phyloP scores from a whole-genome alignment of 805 yeast species.

The Candida xiaguanensis region DNA sequence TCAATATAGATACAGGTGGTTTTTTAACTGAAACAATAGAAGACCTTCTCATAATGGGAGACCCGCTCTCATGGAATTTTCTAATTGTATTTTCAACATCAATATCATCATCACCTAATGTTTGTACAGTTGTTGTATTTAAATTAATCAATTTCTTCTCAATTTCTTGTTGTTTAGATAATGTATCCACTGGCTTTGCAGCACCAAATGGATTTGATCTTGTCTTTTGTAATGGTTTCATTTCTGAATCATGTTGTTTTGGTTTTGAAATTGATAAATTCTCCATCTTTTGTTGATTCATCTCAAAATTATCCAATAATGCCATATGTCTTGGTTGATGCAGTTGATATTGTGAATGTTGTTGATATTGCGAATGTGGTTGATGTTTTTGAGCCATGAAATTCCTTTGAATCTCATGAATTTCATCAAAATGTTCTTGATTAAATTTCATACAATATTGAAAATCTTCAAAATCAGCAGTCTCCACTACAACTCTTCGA shows the following conservation, averaged over 20 bases:
- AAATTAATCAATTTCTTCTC: constrained; percentile 38
- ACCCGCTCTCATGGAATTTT: constrained; percentile 13
- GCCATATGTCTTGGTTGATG: constrained; percentile 12
- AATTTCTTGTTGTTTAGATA: constrained; percentile 59
- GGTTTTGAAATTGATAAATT: neutral
- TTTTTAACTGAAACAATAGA: constrained; percentile 10
- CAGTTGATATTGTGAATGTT: neutral
- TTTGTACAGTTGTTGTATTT: constrained; percentile 31
- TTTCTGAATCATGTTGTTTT: neutral
- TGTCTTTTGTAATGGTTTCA: constrained; percentile 22
- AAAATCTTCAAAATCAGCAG: constrained; percentile 39
- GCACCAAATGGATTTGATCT: constrained; percentile 74
- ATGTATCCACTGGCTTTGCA: constrained; percentile 82
- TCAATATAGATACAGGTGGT: constrained; percentile 18
- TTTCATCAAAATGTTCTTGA: constrained; percentile 28
- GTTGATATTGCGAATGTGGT: neutral
- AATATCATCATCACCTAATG: constrained; percentile 17
- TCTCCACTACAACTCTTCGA: constrained; percentile 35
- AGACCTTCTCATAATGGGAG: constrained; percentile 10
- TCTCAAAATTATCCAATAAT: constrained; percentile 10
- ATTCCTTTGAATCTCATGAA: constrained; percentile 29
- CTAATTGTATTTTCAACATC: constrained; percentile 11
- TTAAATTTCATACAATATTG: constrained; percentile 38
- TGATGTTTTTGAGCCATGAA: constrained; percentile 13
- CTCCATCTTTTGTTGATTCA: constrained; percentile 1